Evolutionary conservation across 1,139 yeast species (phyloP), one percentile per base, ranked within the genome.

Genomic region (Kodamaea plutei): DNA sequence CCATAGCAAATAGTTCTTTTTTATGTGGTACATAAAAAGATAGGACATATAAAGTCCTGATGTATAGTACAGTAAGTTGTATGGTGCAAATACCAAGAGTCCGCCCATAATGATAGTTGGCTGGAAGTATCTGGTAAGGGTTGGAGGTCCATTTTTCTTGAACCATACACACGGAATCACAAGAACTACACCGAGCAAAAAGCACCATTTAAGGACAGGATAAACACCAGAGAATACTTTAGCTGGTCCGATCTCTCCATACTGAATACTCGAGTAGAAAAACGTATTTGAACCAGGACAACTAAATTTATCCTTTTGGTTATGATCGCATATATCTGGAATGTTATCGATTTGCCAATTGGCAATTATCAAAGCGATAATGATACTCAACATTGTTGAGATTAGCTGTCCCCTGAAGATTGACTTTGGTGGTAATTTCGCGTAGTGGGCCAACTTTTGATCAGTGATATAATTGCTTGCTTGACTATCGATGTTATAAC

Each of bases 241-340:
- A 12, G 48, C 48, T 15, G 88, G 88, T 15, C 85, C 87, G 44
- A 81, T 76, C 29, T 73, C 74, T 39, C 85, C 84, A 75, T 79
- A 76, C 15, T 74, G 55, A 10, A 76, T 71, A 7, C 78, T 67
- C n/a, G 79, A 65, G 25, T 71, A 56, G 54, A 62, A 77, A 48
- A 57, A 72, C 1, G 76, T 67, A 28, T 56, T 58, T 16, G 68
- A 67, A 29, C 56, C 61, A 17, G 75, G 76, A 48, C 83, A 76
- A 3, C 70, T 61, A 45, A 73, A 71, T 14, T 58, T 56, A 23
- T 65, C 55, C 15, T 51, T 37, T 36, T 74, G 76, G 21, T 50
- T 43, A 13, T 62, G 53, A 6, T 58, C 55, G 53, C 85, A 79
- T 36, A 73, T 56, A 31, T 65, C 73, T 8, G 58, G 53, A 32